Evolutionary conservation across 805 yeast genomes (phyloP).

Genomic region (Candida multigemmis): DNA sequence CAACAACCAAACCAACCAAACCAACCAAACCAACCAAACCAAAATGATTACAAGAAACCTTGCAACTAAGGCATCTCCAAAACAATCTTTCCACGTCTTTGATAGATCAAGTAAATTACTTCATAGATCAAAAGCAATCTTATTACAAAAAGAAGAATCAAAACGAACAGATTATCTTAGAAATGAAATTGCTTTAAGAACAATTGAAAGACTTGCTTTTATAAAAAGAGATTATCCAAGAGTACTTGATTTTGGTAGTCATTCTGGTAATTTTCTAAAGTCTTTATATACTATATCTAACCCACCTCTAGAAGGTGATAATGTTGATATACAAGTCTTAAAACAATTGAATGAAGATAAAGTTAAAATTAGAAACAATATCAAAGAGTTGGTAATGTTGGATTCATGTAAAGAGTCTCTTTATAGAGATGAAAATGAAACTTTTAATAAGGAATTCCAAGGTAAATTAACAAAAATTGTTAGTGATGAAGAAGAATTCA

Average conservation of each 20-base stretch:
- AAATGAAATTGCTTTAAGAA: constrained; percentile 63
- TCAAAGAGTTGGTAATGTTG: constrained; percentile 51
- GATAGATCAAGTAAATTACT: constrained; percentile 50
- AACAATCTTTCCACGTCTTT: constrained; percentile 37
- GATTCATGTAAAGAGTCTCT: constrained; percentile 53
- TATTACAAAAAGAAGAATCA: constrained; percentile 31
- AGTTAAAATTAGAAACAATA: constrained; percentile 39
- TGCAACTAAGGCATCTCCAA: constrained; percentile 15
- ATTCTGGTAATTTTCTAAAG: constrained; percentile 55
- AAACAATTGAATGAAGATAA: constrained; percentile 44
- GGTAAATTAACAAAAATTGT: constrained; percentile 41
- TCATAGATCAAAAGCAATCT: constrained; percentile 51
- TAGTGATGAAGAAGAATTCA: constrained; percentile 61
- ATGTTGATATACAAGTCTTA: constrained; percentile 28
- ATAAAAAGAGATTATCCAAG: constrained; percentile 53
- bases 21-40: not conserved
- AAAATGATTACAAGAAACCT: constrained; percentile 9
- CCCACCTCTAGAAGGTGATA: constrained; percentile 16
- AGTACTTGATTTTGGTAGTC: constrained; percentile 66
- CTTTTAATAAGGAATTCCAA: constrained; percentile 32
- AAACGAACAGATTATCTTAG: constrained; percentile 62
- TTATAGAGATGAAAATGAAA: constrained; percentile 35
- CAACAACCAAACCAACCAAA: not conserved
- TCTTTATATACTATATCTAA: constrained; percentile 20
- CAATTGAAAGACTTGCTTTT: constrained; percentile 69